These are phyloP conservation scores for Mycena chlorophos DNA, from an alignment of 768 basidiomycete species.

Conservation along the genomic window DNA sequence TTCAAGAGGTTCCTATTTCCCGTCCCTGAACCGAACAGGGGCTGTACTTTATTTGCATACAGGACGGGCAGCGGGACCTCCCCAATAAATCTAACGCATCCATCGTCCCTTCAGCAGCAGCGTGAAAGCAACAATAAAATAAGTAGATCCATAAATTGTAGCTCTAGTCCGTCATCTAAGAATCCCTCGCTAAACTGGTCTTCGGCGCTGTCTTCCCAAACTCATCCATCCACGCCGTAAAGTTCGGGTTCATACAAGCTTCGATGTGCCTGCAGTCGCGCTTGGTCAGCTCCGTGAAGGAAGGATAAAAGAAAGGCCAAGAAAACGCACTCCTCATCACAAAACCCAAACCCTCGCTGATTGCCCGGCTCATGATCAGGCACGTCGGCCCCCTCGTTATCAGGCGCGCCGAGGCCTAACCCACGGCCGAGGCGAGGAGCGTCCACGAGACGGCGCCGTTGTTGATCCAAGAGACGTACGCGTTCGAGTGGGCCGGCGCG, in stretches of 20 bases:
- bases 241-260: slow-evolving; percentile 62
- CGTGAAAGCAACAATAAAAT: too few species aligned
- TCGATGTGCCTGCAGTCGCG: slow-evolving; percentile 48
- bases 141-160: too few species aligned
- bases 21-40: too few species aligned
- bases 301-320: slow-evolving; percentile 6
- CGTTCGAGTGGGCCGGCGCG: slow-evolving; percentile 43
- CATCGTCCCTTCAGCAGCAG: too few species aligned
- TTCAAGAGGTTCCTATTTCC: too few species aligned
- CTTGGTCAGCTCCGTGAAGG: slow-evolving; percentile 5
- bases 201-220: slow-evolving; percentile 52
- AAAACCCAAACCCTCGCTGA: slow-evolving; percentile 68
- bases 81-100: too few species aligned
- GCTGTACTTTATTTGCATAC: too few species aligned
- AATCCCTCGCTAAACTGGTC: slow-evolving; percentile 36
- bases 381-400: slow-evolving; percentile 78
- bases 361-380: slow-evolving; percentile 70
- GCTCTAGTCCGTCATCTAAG: too few species aligned
- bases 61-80: too few species aligned
- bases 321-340: slow-evolving; percentile 57
- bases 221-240: slow-evolving; percentile 45
- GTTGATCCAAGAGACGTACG: slow-evolving; percentile 74
- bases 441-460: slow-evolving; percentile 58
- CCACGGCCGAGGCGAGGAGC: slow-evolving; percentile 49
- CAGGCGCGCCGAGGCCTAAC: slow-evolving; percentile 53